Evolutionary conservation across 2,329 filamentous ascomycete genomes (phyloP).

Genomic region (Sodiomyces alkalinus): DNA sequence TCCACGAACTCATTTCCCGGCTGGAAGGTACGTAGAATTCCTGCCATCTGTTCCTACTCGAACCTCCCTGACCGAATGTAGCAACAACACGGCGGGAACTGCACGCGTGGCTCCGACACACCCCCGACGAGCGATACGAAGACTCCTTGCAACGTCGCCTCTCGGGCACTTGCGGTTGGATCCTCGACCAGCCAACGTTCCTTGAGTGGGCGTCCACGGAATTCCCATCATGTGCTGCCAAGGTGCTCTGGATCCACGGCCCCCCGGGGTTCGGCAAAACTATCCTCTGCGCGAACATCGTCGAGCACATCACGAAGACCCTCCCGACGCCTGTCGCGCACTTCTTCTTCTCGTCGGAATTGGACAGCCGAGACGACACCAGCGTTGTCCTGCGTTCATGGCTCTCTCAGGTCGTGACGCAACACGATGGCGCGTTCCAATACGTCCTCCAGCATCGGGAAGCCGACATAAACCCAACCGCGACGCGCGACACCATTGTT

Average conservation of each 20-base stretch:
- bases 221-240: not conserved
- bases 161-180: slow-evolving; percentile 13
- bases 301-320: slow-evolving; percentile 8
- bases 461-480: not conserved
- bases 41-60: not conserved
- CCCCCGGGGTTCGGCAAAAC: slow-evolving; percentile 19
- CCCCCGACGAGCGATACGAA: slow-evolving; percentile 8
- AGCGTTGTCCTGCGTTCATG: slow-evolving; percentile 15
- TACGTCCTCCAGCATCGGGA: slow-evolving; percentile 2
- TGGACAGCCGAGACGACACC: slow-evolving; percentile 11
- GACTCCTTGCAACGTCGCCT: slow-evolving; percentile 9
- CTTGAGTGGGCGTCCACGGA: slow-evolving; percentile 9
- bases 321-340: slow-evolving; percentile 6
- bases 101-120: slow-evolving; percentile 6
- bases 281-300: slow-evolving; percentile 13
- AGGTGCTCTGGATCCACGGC: slow-evolving; percentile 17
- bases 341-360: slow-evolving; percentile 18
- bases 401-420: slow-evolving; percentile 11
- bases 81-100: slow-evolving; percentile 5
- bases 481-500: slow-evolving; percentile 8
- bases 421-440: slow-evolving; percentile 6
- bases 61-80: not conserved
- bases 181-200: slow-evolving; percentile 7
- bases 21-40: not conserved
- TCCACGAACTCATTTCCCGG: not conserved